A percentile compares a stretch with the other conserved stretches of the same genome.
These are phyloP conservation scores for Talaromyces funiculosus DNA, from an alignment of 2,329 filamentous ascomycete genomes.

Conservation along the genomic window DNA sequence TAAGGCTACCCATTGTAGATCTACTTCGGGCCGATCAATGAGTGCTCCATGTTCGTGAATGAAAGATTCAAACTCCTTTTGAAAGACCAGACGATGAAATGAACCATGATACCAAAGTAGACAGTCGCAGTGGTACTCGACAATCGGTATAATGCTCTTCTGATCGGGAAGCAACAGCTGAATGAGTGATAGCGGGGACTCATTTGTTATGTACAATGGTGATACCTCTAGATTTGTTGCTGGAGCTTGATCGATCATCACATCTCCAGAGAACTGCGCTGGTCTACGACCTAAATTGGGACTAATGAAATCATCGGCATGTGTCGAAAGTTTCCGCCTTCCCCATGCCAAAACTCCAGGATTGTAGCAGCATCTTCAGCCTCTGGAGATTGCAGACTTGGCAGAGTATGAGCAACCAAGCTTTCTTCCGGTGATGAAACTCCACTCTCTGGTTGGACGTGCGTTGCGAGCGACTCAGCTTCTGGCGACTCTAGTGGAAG, in stretches of 20 bases:
- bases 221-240: not conserved
- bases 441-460: too few species aligned
- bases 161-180: conserved; percentile 33
- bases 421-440: too few species aligned
- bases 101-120: conserved; percentile 39
- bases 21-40: conserved; percentile 28
- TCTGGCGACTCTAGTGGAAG: not conserved
- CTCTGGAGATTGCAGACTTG: not conserved
- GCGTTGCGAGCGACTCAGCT: conserved; percentile 7
- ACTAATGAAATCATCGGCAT: conserved; percentile 21
- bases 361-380: conserved; percentile 37
- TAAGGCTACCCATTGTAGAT: conserved; percentile 44
- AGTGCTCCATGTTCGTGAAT: conserved; percentile 26
- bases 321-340: conserved; percentile 37
- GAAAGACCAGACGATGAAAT: conserved; percentile 35
- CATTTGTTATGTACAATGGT: not conserved
- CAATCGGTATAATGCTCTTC: conserved; percentile 17
- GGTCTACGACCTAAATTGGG: conserved; percentile 9
- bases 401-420: not conserved
- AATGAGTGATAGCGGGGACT: conserved; percentile 19
- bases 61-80: conserved; percentile 28
- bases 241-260: conserved; percentile 5
- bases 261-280: conserved; percentile 22
- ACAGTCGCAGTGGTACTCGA: conserved; percentile 35
- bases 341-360: conserved; percentile 48